Base-by-base conservation (phyloP, 805 yeast species). In the Zygosaccharomyces rouxii region DNA sequence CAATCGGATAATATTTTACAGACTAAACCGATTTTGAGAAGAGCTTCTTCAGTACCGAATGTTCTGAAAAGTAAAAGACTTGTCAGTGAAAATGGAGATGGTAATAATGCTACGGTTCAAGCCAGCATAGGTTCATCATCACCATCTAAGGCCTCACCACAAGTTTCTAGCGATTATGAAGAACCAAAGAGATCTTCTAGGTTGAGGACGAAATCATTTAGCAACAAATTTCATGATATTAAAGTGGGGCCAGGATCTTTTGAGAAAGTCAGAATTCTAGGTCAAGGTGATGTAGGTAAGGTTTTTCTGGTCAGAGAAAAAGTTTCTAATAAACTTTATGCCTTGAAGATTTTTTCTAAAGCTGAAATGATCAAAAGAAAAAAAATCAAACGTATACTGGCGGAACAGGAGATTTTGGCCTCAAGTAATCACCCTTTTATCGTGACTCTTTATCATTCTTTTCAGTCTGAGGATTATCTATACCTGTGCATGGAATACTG, bases 401-500 rank as follows among this genome's bases (percentile, higher is more conserved):
- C 98, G 0, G 99, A 94, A 65, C 98, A 92, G 66, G 98, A 92
- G 66, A 95, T 94, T 54, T 74, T 94, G 50, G 95, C 97, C 3
- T 87, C 97, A 2, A 84, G 92, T 30, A 89, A 90, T 64, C 98
- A 95, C 67, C 99, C 99, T 0, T 94, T 95, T 62, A 95, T 94
- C 56, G 98, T 94, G 26, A 89, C 99, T 0, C 73, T 94, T 22
- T 92, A 94, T 62, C 99, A 94, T 67, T 89, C 97, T 0, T 94
- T 94, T 71, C 99, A 94, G 69, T 85, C 96, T 3, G 94, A 88
- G 51, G 97, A 90, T 58, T 82, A 86, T 62, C 69, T 94, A 9
- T 94, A 89, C 58, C 77, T 94, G 35, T 94, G 99, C 69, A 92
- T 95, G 96, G 99, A 94, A 66, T 94, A 92, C 62, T 94, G 99